Conservation (phyloP, 164 flowering plant species). For the Liquidambar formosana region DNA sequence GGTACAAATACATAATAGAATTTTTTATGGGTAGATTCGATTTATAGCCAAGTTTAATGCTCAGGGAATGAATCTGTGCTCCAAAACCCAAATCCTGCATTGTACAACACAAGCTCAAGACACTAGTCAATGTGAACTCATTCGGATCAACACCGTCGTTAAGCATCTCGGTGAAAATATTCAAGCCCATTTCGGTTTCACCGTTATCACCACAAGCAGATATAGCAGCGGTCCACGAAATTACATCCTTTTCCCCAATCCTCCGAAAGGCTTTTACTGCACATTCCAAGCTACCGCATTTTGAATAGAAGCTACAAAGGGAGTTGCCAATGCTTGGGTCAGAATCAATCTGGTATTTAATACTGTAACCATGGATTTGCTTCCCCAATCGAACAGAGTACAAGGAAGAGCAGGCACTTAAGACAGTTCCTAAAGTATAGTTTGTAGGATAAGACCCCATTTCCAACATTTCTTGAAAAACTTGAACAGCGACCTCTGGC, state of each 20-base stretch:
- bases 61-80: slow-evolving; percentile 60
- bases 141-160: slow-evolving; percentile 38
- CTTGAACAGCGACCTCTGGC: slow-evolving; percentile 50
- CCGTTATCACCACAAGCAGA: slow-evolving; percentile 72
- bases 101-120: slow-evolving; percentile 66
- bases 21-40: slow-evolving; percentile 45
- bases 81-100: slow-evolving; percentile 51
- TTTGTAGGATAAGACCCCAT: slow-evolving; percentile 66
- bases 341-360: slow-evolving; percentile 54
- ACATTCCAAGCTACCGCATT: slow-evolving; percentile 45
- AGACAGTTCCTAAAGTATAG: slow-evolving; percentile 56
- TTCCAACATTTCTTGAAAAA: slow-evolving; percentile 63
- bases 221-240: slow-evolving; percentile 82
- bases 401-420: slow-evolving; percentile 67
- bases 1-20: slow-evolving; percentile 78
- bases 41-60: slow-evolving; percentile 55
- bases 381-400: slow-evolving; percentile 40
- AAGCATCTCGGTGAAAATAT: slow-evolving; percentile 51
- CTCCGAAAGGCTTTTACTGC: slow-evolving; percentile 57
- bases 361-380: slow-evolving; percentile 66
- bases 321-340: slow-evolving; percentile 68
- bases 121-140: slow-evolving; percentile 57
- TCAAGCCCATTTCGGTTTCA: slow-evolving; percentile 44
- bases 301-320: slow-evolving; percentile 73
- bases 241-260: slow-evolving; percentile 61